Evolutionary conservation across 805 yeast genomes (phyloP).

Genomic region (Debaryomyces prosopidis): DNA sequence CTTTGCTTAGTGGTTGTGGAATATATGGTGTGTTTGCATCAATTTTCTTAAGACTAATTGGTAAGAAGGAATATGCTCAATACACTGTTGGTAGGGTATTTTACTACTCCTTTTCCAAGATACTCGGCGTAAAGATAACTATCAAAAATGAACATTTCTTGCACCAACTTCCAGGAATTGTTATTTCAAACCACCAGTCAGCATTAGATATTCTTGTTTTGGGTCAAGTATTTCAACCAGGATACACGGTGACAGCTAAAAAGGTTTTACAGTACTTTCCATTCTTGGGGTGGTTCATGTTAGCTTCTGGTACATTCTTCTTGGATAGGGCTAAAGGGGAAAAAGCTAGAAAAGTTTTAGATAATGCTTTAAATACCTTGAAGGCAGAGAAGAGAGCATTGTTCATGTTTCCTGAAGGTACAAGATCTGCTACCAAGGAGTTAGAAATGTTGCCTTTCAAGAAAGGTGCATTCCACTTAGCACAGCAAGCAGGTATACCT

Average conservation of each 20-base stretch:
- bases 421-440: slow-evolving; percentile 74
- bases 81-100: slow-evolving; percentile 87
- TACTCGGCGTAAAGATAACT: slow-evolving; percentile 70
- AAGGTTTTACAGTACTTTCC: slow-evolving; percentile 82
- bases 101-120: slow-evolving; percentile 56
- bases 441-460: slow-evolving; percentile 84
- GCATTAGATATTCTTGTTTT: slow-evolving; percentile 80
- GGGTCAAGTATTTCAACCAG: slow-evolving; percentile 83
- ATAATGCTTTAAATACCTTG: slow-evolving; percentile 63
- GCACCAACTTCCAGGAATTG: slow-evolving; percentile 65
- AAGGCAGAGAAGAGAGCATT: slow-evolving; percentile 68
- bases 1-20: slow-evolving; percentile 59
- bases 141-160: slow-evolving; percentile 67
- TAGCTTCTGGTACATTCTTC: slow-evolving; percentile 85
- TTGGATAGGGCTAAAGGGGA: slow-evolving; percentile 78
- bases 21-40: slow-evolving; percentile 80
- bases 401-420: slow-evolving; percentile 96
- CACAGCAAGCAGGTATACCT: slow-evolving; percentile 89
- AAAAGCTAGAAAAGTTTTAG: slow-evolving; percentile 74
- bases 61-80: slow-evolving; percentile 80
- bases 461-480: slow-evolving; percentile 97
- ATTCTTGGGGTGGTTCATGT: slow-evolving; percentile 96
- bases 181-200: slow-evolving; percentile 88
- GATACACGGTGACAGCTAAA: slow-evolving; percentile 91
- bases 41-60: slow-evolving; percentile 58